phyloP scores from a whole-genome alignment of 331 rosid species.

The Rosa hybrid region DNA sequence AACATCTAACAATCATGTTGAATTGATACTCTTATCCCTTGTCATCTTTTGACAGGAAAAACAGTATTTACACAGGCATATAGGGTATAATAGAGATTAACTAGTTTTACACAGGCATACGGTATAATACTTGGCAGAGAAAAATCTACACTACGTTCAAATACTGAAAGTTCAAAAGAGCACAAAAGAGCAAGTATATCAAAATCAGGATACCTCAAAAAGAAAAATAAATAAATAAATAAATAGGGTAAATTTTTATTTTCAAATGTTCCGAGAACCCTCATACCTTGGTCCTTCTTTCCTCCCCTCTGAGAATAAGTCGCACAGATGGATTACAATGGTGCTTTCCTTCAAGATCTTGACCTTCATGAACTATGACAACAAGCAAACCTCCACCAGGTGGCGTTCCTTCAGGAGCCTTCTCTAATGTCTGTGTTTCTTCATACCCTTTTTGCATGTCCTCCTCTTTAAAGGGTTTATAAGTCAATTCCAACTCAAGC shows the following conservation, averaged over 20 bases:
- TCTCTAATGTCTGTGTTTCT: conserved; percentile 30
- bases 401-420: conserved; percentile 78
- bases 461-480: conserved; percentile 74
- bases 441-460: conserved; percentile 54
- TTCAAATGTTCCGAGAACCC: background rate
- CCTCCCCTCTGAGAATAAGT: conserved; percentile 73
- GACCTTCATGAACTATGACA: conserved; percentile 71
- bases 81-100: background rate
- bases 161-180: background rate
- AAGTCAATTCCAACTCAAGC: conserved; percentile 63
- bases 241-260: background rate
- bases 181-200: background rate
- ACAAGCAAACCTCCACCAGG: conserved; percentile 77
- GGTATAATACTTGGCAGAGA: background rate
- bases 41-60: background rate
- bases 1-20: too few relatives aligned
- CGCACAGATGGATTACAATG: conserved; percentile 81
- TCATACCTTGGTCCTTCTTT: conserved; percentile 76
- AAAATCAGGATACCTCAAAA: background rate
- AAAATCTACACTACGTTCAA: background rate
- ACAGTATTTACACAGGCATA: background rate
- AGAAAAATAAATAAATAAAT: background rate
- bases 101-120: background rate
- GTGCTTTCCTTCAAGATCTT: conserved; percentile 85
- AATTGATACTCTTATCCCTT: background rate